A percentile compares a stretch with the other conserved stretches of the same genome.
These are phyloP conservation scores for Aspergillus sp. DNA, from an alignment of 2,329 filamentous ascomycete genomes.

Conservation along the genomic window DNA sequence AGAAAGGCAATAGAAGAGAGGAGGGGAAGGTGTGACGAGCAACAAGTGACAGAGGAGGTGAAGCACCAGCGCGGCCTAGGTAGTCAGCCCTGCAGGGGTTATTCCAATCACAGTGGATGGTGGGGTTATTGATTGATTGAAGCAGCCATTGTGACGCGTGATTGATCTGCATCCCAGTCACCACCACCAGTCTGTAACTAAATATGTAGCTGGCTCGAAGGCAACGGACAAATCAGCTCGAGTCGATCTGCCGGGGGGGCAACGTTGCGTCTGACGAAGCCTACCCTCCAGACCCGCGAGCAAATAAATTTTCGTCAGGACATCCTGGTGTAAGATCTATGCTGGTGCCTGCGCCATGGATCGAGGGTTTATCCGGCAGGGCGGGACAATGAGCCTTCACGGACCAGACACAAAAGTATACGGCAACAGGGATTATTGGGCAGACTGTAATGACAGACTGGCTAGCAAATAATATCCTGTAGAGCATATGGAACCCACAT, in stretches of 20 bases:
- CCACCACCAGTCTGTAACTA: neutral
- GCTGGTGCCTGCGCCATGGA: slow-evolving; percentile 6
- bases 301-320: neutral
- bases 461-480: neutral
- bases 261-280: slow-evolving; percentile 13
- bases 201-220: neutral
- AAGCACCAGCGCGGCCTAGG: neutral
- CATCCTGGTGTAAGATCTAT: slow-evolving; percentile 4
- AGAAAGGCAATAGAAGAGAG: neutral
- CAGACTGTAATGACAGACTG: neutral
- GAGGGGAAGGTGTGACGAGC: slow-evolving; percentile 1
- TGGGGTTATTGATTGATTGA: neutral
- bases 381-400: slow-evolving; percentile 7
- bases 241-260: slow-evolving; percentile 12
- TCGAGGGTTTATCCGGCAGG: slow-evolving; percentile 8
- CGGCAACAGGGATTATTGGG: neutral
- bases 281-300: neutral
- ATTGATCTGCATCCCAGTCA: slow-evolving; percentile 4
- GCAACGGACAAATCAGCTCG: neutral
- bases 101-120: slow-evolving; percentile 1
- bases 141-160: slow-evolving; percentile 2
- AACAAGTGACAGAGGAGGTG: neutral
- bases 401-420: neutral
- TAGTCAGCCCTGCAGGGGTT: slow-evolving; percentile 5
- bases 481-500: neutral